Conservation (phyloP, 2,329 filamentous ascomycete species). For the Lithohypha guttulata region DNA sequence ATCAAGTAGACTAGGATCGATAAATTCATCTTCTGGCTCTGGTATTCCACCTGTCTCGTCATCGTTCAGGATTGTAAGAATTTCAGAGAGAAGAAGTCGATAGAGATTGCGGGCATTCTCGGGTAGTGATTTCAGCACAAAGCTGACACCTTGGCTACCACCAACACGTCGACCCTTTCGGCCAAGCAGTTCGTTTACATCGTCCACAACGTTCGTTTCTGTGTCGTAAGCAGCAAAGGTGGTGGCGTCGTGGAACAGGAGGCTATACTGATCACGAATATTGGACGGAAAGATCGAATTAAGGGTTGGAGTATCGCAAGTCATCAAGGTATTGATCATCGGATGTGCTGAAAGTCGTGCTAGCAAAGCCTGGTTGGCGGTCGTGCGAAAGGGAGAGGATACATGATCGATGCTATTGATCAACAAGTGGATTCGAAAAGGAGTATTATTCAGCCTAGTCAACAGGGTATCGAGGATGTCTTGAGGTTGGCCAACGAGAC, state of each 20-base stretch:
- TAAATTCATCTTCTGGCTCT: constrained; percentile 19
- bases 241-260: constrained; percentile 87
- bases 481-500: constrained; percentile 53
- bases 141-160: constrained; percentile 82
- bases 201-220: constrained; percentile 77
- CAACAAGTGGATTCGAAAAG: constrained; percentile 51
- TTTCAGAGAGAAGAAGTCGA: constrained; percentile 70
- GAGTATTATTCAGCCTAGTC: constrained; percentile 44
- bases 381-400: constrained; percentile 53
- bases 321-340: constrained; percentile 62
- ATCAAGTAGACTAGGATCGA: constrained; percentile 5
- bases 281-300: constrained; percentile 80
- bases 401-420: constrained; percentile 80
- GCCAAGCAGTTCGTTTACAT: constrained; percentile 77
- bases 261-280: constrained; percentile 64
- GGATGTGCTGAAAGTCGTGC: constrained; percentile 66
- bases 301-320: constrained; percentile 80
- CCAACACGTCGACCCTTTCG: constrained; percentile 68
- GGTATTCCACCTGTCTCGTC: constrained; percentile 23
- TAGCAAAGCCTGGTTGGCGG: constrained; percentile 59
- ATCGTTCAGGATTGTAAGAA: constrained; percentile 58
- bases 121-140: constrained; percentile 79
- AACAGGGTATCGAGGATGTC: constrained; percentile 60
- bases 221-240: constrained; percentile 67
- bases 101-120: constrained; percentile 88